Evolutionary conservation across 2,329 filamentous ascomycete species (phyloP), one percentile per base, ranked within the genome.

Genomic region (Seiridium cupressi): DNA sequence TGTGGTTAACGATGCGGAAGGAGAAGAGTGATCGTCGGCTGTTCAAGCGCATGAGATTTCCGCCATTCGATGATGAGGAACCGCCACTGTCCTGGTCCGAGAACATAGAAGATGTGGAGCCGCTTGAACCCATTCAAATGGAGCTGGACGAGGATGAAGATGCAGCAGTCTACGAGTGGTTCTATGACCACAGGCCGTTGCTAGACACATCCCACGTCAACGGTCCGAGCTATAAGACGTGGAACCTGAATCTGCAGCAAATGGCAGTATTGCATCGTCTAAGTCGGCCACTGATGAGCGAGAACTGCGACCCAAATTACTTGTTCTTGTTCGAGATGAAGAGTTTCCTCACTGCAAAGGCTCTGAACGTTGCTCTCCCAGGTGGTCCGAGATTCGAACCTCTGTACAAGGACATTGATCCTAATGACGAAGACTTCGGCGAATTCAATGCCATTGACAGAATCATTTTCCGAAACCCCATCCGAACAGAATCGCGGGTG

Each of bases 361-460:
- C 95, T 0, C 81, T 99, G 48, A 99, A 99, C 68, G 94, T 99
- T 57, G 94, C 96, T 8, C 92, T 99, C 58, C 95, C 95, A n/a
- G 95, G 95, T 72, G 96, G 95, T 8, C 95, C 95, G 62, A 89
- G 95, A 36, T 99, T 99, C 65, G 95, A 99, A 76, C 95, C 95
- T 32, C 76, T 99, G 26, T 99, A 97, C 82, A 99, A 99, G 77
- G 95, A 99, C 69, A 93, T 99, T 62, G 93, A 99, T 74, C 95
- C 95, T 2, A 99, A 99, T 69, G 94, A 98, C 67, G 95, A 99
- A 75, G 95, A 99, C 72, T 99, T 99, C 76, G 95, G 95, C 76
- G 95, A 99, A 76, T 99, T 99, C 83, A 99, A 99, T 72, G 95
- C 95, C 40, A 99, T 99, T 69, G 95, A 99, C 71, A 92, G 96